Base-by-base conservation (phyloP, 2,329 filamentous ascomycete species). In the Emydomyces testavorans region DNA sequence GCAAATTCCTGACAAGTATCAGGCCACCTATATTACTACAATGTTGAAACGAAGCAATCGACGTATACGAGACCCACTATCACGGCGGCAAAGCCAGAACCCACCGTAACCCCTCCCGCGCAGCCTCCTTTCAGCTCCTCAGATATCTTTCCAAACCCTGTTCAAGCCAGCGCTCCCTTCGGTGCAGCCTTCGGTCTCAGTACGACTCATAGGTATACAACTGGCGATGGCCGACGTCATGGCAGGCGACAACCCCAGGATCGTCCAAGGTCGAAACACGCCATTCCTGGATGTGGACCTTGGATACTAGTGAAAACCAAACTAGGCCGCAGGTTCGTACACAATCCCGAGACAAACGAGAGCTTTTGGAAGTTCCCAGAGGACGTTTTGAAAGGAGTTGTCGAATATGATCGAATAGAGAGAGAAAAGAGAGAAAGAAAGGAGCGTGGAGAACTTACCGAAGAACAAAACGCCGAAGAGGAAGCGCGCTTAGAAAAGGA, bases 301-400 rank as follows among this genome's bases (percentile, higher is more conserved):
- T 98, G 92, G 92, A 68, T 94, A 0, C 71, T 98, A 2, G 86
- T 98, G n/a, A 85, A 83, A 62, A 98, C 92, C 0, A 95, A 87
- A 62, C 80, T 90, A 53, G 85, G 86, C 18, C 76, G 92, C 49
- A 78, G 89, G 45, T 98, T 98, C 60, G 88, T 89, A 2, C 85
- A 94, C 69, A 94, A 98, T 56, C 78, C 81, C 0, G 76, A 77
- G 46, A 94, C 90, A 55, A 85, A 90, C 31, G 76, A 88, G 56
- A 96, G 89, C 65, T 88, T 88, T 65, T 98, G 93, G 92, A 87
- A 87, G 59, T 92, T 95, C 58, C 92, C 92, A 0, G 79, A 86
- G 48, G 82, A 92, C 62, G 74, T 98, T 29, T 82, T 89, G 75
- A 80, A 83, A 51, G 87, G 79, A 0, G 77, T 82, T 1, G 62